Percentiles rank a stretch among this genome's conserved stretches.
Conservation (phyloP, 345 rosid genomes). For the Balakata baccata region DNA sequence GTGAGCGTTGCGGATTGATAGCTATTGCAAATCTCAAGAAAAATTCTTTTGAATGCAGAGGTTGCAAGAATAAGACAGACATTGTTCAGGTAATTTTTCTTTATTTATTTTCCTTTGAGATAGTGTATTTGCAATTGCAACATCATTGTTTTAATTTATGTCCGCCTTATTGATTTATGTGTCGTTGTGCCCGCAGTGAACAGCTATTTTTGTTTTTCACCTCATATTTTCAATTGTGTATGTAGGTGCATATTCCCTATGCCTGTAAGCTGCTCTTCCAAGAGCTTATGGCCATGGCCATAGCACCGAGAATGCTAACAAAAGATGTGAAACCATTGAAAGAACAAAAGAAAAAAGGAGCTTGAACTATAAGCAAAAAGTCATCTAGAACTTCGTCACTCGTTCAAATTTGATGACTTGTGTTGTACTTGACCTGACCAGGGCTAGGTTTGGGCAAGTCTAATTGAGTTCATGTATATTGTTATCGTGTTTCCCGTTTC, state of each 20-base stretch:
- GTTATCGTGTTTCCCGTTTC: no score
- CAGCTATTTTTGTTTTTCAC: neutral
- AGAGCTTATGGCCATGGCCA: slow-evolving; percentile 99
- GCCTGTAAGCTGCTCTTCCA: slow-evolving; percentile 95
- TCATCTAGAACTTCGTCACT: neutral
- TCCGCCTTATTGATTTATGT: neutral
- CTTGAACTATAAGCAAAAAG: slow-evolving; percentile 8
- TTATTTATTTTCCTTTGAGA: no score
- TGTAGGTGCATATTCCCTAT: slow-evolving; percentile 86
- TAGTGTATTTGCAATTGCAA: no score
- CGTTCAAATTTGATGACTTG: neutral
- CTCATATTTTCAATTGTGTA: neutral
- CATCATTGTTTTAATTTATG: neutral
- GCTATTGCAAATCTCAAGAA: slow-evolving; percentile 94
- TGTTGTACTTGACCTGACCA: no score
- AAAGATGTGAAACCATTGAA: slow-evolving; percentile 50
- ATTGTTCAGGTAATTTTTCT: slow-evolving; percentile 64
- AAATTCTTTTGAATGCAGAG: slow-evolving; percentile 88
- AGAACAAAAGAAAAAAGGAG: slow-evolving; percentile 63
- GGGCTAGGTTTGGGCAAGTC: no score
- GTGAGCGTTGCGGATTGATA: slow-evolving; percentile 85
- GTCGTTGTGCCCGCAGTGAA: no score
- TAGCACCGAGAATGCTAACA: slow-evolving; percentile 91
- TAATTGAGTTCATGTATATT: no score
- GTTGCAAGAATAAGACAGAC: slow-evolving; percentile 95